These are phyloP conservation scores for Lecanicillium sp. DNA, from an alignment of 2,329 filamentous ascomycete species.

Conservation along the genomic window DNA sequence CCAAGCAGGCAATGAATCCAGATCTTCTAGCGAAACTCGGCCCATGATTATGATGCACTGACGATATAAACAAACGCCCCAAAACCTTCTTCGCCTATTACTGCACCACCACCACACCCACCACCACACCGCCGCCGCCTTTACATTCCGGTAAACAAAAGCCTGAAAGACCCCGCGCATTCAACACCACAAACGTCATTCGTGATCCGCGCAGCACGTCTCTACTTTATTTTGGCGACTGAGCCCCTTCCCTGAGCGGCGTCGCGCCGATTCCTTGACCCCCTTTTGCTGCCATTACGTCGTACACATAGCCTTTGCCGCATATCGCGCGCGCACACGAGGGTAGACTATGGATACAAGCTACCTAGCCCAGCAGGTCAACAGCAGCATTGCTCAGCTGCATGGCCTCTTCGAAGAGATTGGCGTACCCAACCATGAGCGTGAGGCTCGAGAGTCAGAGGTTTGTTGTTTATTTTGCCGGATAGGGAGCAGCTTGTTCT, in stretches of 20 bases:
- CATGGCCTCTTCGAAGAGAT: conserved; percentile 97
- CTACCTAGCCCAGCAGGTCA: conserved; percentile 91
- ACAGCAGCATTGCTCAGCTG: conserved; percentile 83
- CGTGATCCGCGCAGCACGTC: no score
- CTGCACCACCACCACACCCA: no score
- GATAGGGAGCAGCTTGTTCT: not conserved
- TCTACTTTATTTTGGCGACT: not conserved
- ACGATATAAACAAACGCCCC: not conserved
- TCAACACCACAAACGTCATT: no score
- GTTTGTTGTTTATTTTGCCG: conserved; percentile 37
- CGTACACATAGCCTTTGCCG: not conserved
- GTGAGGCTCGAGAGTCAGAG: conserved; percentile 82
- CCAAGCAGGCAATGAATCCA: no score
- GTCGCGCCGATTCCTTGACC: not conserved
- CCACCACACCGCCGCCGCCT: no score
- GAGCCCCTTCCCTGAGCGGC: not conserved
- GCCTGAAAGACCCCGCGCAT: no score
- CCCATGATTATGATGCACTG: conserved; percentile 9
- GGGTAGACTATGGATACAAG: conserved; percentile 71
- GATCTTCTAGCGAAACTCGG: no score
- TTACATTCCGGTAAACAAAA: no score
- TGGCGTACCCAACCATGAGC: conserved; percentile 86
- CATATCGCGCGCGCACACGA: conserved; percentile 1
- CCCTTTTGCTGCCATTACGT: conserved; percentile 1
- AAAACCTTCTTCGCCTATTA: not conserved